Conservation (phyloP, 495 filamentous ascomycete species). For the Hypoxylon lienhwacheense region DNA sequence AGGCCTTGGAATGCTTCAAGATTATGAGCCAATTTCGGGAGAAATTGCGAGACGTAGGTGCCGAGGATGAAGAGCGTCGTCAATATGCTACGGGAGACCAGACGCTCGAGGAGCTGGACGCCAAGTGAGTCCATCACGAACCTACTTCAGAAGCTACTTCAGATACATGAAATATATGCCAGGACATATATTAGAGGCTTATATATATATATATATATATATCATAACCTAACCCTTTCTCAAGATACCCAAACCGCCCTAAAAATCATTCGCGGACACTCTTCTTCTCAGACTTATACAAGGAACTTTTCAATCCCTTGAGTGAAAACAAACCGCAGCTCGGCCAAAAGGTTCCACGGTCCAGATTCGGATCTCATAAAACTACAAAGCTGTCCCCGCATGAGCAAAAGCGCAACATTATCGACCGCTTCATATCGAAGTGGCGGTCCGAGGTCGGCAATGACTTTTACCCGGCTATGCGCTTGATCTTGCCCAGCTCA, state of each 20-base stretch:
- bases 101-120: conserved; percentile 60
- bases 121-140: conserved; percentile 54
- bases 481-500: conserved; percentile 90
- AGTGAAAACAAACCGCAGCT: conserved; percentile 81
- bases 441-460: conserved; percentile 87
- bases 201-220: not conserved
- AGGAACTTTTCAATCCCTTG: conserved; percentile 81
- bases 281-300: conserved; percentile 79
- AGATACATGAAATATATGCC: too few relatives aligned
- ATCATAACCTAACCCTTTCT: conserved; percentile 31
- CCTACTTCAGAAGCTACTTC: not conserved
- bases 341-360: conserved; percentile 50
- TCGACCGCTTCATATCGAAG: conserved; percentile 83
- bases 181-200: too few relatives aligned
- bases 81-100: conserved; percentile 51
- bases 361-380: conserved; percentile 61
- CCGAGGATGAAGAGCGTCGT: conserved; percentile 52
- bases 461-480: conserved; percentile 91
- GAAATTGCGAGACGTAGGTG: conserved; percentile 53
- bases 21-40: conserved; percentile 34
- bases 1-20: not conserved
- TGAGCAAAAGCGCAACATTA: conserved; percentile 80
- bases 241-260: conserved; percentile 81
- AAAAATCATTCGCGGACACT: conserved; percentile 76
- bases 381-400: conserved; percentile 67